Evolutionary conservation across 2,329 filamentous ascomycete species (phyloP).

Genomic region (Hysterium pulicare): DNA sequence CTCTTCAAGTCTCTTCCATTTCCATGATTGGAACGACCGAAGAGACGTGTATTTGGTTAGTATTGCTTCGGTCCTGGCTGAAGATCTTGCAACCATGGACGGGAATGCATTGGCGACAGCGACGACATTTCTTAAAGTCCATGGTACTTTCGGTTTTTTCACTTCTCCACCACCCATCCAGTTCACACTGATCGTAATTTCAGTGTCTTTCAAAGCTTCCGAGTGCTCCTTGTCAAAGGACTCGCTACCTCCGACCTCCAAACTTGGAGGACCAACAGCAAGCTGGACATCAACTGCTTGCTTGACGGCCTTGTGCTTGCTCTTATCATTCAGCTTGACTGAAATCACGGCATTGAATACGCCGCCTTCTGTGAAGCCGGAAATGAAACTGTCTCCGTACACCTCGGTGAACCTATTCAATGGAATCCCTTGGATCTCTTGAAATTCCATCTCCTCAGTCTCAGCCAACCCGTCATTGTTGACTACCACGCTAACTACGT

Average conservation of each 20-base stretch:
- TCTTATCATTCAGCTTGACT: constrained; percentile 30
- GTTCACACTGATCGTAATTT: constrained; percentile 33
- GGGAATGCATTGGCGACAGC: constrained; percentile 33
- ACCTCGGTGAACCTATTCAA: constrained; percentile 30
- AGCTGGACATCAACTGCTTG: constrained; percentile 30
- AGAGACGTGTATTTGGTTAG: constrained; percentile 29
- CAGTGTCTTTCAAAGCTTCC: constrained; percentile 25
- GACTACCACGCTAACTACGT: constrained; percentile 26
- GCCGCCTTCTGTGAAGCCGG: constrained; percentile 31
- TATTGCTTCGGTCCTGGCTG: constrained; percentile 28
- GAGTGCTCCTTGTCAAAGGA: constrained; percentile 17
- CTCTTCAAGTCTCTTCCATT: constrained; percentile 20
- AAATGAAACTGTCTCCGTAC: constrained; percentile 33
- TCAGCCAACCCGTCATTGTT: constrained; percentile 21
- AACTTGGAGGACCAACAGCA: constrained; percentile 20
- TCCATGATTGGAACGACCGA: constrained; percentile 28
- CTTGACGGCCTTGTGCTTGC: constrained; percentile 27
- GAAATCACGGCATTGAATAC: constrained; percentile 34
- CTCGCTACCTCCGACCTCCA: constrained; percentile 24
- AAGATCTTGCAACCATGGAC: constrained; percentile 29
- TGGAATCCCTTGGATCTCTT: constrained; percentile 18
- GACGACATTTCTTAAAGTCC: constrained; percentile 29
- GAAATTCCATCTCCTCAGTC: constrained; percentile 16
- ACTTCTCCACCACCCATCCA: constrained; percentile 34
- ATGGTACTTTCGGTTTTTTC: constrained; percentile 28